Evolutionary conservation across 2,329 filamentous ascomycete genomes (phyloP).

Genomic region (Leptographium galeiforme): DNA sequence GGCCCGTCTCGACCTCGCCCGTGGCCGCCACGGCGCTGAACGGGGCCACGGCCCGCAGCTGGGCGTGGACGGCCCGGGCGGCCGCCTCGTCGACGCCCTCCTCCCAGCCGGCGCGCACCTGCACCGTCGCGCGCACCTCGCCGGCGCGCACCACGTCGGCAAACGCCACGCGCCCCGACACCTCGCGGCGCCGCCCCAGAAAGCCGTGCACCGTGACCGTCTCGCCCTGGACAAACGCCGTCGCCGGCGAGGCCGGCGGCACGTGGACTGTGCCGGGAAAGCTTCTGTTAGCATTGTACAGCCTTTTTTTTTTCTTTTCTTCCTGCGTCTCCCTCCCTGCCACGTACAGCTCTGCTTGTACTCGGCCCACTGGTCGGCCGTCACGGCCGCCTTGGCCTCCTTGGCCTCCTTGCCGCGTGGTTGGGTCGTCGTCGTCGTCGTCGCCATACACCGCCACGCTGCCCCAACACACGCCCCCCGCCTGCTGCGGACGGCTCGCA

Average conservation of each 20-base stretch:
- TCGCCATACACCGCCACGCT: not conserved
- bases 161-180: conserved; percentile 60
- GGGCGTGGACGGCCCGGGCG: conserved; percentile 21
- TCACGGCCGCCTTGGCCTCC: not conserved
- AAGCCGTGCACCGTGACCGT: conserved; percentile 55
- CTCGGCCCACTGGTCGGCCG: conserved; percentile 19
- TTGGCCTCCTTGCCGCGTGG: not conserved
- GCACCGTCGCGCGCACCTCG: conserved; percentile 17
- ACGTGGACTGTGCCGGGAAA: conserved; percentile 19
- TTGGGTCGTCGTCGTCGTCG: not conserved
- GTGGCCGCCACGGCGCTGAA: conserved; percentile 39
- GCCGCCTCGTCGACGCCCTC: conserved; percentile 21
- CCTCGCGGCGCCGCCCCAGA: conserved; percentile 51
- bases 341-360: conserved; percentile 31
- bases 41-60: conserved; percentile 31
- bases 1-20: conserved; percentile 18
- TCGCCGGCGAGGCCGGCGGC: conserved; percentile 15
- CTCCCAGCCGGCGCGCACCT: conserved; percentile 28
- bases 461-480: not conserved
- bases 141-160: conserved; percentile 36
- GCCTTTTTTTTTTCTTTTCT: no score
- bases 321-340: no score
- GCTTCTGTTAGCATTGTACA: no score
- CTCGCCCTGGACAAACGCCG: conserved; percentile 17
- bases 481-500: not conserved